Evolutionary conservation across 352 stramenopile genomes (phyloP).

Genomic region (Peronospora destructor): DNA sequence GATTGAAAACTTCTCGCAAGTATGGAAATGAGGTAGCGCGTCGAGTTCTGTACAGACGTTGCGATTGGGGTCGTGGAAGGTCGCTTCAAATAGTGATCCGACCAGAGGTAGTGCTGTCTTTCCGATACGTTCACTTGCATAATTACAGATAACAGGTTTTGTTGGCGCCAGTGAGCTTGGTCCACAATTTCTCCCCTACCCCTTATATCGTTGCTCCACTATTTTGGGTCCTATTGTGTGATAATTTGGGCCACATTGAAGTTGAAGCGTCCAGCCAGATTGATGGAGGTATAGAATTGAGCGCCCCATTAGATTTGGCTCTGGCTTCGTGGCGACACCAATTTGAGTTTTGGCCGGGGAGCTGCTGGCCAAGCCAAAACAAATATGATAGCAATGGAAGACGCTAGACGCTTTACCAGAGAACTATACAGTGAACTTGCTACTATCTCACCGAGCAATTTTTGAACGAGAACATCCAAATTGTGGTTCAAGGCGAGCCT

Average conservation of each 20-base stretch:
- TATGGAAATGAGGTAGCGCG: conserved; percentile 24
- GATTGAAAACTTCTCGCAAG: conserved; percentile 22
- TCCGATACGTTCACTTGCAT: not conserved
- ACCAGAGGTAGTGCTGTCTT: not conserved
- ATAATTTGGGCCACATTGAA: not conserved
- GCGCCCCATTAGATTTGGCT: no score
- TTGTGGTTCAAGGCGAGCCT: no score
- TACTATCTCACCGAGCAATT: no score
- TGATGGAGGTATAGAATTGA: no score
- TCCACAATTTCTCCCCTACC: conserved; percentile 43
- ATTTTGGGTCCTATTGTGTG: conserved; percentile 5
- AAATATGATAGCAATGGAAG: no score
- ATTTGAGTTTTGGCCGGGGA: no score
- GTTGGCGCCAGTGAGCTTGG: conserved; percentile 12
- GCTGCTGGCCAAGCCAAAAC: no score
- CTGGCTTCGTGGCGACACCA: no score
- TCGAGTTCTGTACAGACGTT: conserved; percentile 13
- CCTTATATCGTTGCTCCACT: conserved; percentile 11
- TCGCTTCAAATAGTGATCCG: not conserved
- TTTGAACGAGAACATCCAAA: no score
- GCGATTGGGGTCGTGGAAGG: conserved; percentile 8
- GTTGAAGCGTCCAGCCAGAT: not conserved
- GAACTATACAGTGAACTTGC: no score
- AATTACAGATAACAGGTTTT: conserved; percentile 11
- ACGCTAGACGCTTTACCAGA: no score